Percentiles rank a stretch among this genome's conserved stretches.
phyloP scores from a whole-genome alignment of 495 filamentous ascomycete species.

The Tuber indicum region DNA sequence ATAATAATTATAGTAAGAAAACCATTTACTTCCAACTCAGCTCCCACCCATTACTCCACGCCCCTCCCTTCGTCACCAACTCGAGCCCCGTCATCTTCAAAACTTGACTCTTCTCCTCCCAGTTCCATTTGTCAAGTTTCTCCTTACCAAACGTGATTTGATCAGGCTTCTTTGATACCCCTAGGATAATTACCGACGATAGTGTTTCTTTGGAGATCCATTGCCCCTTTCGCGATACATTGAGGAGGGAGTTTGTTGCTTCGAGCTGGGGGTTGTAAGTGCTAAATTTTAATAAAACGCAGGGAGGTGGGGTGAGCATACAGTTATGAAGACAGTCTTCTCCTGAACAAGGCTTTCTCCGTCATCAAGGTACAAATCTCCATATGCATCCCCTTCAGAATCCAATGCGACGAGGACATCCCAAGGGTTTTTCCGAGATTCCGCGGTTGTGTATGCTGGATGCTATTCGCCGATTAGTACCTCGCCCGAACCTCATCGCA shows the following conservation, averaged over 20 bases:
- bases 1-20: neutral
- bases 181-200: neutral
- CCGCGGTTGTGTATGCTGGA: constrained; percentile 61
- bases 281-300: too few relatives aligned
- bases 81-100: neutral
- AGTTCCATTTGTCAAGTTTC: neutral
- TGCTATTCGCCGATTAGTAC: constrained; percentile 31
- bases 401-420: constrained; percentile 60
- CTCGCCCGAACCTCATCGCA: neutral
- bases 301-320: constrained; percentile 36
- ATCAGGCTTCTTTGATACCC: neutral
- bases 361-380: constrained; percentile 71
- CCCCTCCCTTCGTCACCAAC: neutral
- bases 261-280: neutral
- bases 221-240: neutral
- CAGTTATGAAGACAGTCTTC: constrained; percentile 53
- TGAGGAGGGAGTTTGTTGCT: constrained; percentile 1
- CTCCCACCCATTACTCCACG: neutral
- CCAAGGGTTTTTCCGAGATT: constrained; percentile 62
- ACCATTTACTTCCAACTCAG: neutral
- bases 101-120: neutral
- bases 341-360: constrained; percentile 61
- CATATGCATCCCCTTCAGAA: constrained; percentile 52
- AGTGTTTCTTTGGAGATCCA: neutral
- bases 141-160: neutral